A percentile compares a stretch with the other conserved stretches of the same genome.
phyloP scores from a whole-genome alignment of 2,329 filamentous ascomycete genomes.

The Ophiocordyceps robertsii region DNA sequence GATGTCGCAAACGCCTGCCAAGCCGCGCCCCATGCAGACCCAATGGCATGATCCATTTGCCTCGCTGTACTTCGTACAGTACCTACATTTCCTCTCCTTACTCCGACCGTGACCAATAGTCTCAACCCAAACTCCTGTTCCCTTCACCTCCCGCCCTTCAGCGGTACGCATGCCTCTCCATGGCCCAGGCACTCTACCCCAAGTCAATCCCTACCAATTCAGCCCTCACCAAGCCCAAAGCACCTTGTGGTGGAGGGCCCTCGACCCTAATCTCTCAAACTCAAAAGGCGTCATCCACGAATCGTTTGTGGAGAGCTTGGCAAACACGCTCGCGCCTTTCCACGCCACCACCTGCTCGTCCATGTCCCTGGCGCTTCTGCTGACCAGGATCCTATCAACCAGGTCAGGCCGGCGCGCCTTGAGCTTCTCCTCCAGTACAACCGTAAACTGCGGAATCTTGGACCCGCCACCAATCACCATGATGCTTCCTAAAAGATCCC shows the following conservation, averaged over 20 bases:
- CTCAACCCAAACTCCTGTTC: too few relatives aligned
- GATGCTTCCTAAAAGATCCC: slow-evolving; percentile 79
- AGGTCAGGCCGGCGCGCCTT: slow-evolving; percentile 51
- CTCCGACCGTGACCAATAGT: too few relatives aligned
- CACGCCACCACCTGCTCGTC: slow-evolving; percentile 95
- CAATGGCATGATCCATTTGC: too few relatives aligned
- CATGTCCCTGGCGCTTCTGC: slow-evolving; percentile 72
- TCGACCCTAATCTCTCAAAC: slow-evolving; percentile 72
- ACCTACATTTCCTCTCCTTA: too few relatives aligned
- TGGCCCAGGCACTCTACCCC: too few relatives aligned
- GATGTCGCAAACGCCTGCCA: too few relatives aligned
- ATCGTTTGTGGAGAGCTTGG: slow-evolving; percentile 82
- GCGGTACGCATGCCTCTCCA: too few relatives aligned
- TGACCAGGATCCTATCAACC: slow-evolving; percentile 46
- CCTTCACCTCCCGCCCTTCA: too few relatives aligned
- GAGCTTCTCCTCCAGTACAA: slow-evolving; percentile 72
- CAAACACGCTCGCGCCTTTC: slow-evolving; percentile 97
- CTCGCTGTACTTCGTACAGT: too few relatives aligned
- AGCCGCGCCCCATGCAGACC: too few relatives aligned
- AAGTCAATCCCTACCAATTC: neutral
- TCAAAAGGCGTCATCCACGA: slow-evolving; percentile 84
- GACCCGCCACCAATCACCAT: slow-evolving; percentile 82
- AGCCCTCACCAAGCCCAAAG: slow-evolving; percentile 42
- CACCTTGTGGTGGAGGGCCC: slow-evolving; percentile 75
- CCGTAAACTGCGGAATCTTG: slow-evolving; percentile 66